Conservation (phyloP, 108 stramenopile species). For the Stephanodiscus triporus region DNA sequence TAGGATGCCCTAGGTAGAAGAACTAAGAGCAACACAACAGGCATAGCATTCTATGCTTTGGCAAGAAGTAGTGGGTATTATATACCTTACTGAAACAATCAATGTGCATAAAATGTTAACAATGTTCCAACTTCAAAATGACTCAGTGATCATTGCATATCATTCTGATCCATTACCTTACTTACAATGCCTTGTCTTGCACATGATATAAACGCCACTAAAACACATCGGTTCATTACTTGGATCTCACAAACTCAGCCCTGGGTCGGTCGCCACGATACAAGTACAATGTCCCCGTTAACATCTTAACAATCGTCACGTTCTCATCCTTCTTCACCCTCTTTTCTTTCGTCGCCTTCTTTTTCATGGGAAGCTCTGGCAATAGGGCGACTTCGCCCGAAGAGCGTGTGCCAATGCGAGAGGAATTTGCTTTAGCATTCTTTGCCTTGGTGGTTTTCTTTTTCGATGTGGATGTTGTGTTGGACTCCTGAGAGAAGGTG, state of each 20-base stretch:
- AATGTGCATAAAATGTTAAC: background rate
- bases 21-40: background rate
- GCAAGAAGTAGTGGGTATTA: background rate
- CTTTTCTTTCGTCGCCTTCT: slow-evolving; percentile 29
- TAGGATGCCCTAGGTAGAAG: background rate
- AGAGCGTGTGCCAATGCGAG: slow-evolving; percentile 29
- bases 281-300: slow-evolving; percentile 71
- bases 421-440: slow-evolving; percentile 3
- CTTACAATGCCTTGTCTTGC: background rate
- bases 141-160: background rate
- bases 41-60: too few species aligned
- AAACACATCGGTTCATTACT: slow-evolving; percentile 19
- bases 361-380: slow-evolving; percentile 18
- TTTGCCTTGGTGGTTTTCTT: slow-evolving; percentile 10
- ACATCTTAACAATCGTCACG: slow-evolving; percentile 60
- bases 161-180: background rate
- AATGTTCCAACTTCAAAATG: background rate
- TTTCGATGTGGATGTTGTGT: slow-evolving; percentile 17
- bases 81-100: too few species aligned
- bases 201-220: background rate
- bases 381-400: slow-evolving; percentile 23
- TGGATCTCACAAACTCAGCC: slow-evolving; percentile 65
- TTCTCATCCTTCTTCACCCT: slow-evolving; percentile 46
- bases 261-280: slow-evolving; percentile 64
- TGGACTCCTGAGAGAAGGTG: slow-evolving; percentile 51